These are phyloP conservation scores for Suillus subalutaceus DNA, from an alignment of 768 basidiomycete genomes.

Conservation along the genomic window DNA sequence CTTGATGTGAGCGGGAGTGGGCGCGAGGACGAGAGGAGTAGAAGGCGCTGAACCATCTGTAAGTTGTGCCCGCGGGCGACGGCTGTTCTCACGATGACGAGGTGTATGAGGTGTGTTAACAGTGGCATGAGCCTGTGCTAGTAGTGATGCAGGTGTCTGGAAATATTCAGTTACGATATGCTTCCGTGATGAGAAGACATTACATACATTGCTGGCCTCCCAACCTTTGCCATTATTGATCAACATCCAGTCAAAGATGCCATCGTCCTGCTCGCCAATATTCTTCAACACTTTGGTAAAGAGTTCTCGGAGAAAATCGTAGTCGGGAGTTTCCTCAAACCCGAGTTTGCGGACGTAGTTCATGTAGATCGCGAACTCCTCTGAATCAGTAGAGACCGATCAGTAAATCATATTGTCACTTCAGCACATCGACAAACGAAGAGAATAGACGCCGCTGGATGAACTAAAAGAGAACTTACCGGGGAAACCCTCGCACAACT, in stretches of 20 bases:
- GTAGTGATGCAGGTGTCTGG: conserved; percentile 46
- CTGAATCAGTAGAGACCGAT: conserved; percentile 42
- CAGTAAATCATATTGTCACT: conserved; percentile 1
- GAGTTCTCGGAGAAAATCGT: conserved; percentile 94
- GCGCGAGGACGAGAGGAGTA: conserved; percentile 64
- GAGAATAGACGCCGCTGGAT: conserved; percentile 1
- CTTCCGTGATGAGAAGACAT: conserved; percentile 8
- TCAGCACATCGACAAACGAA: conserved; percentile 5
- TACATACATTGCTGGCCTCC: conserved; percentile 83
- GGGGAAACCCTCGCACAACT: conserved; percentile 96
- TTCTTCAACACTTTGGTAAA: conserved; percentile 92
- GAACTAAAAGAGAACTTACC: conserved; percentile 45
- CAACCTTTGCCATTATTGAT: conserved; percentile 94
- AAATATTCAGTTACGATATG: conserved; percentile 14
- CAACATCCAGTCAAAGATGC: conserved; percentile 95
- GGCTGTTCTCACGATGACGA: conserved; percentile 58
- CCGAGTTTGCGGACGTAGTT: conserved; percentile 99
- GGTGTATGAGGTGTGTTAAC: conserved; percentile 56
- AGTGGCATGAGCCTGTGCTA: conserved; percentile 57
- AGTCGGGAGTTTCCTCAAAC: conserved; percentile 97
- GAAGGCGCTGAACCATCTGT: conserved; percentile 57
- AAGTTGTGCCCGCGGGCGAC: conserved; percentile 56
- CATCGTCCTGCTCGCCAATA: conserved; percentile 86
- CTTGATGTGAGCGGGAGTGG: conserved; percentile 70
- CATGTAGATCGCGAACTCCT: conserved; percentile 99